phyloP scores from a whole-genome alignment of 139 green algal genomes.

The Ulvella scutata region DNA sequence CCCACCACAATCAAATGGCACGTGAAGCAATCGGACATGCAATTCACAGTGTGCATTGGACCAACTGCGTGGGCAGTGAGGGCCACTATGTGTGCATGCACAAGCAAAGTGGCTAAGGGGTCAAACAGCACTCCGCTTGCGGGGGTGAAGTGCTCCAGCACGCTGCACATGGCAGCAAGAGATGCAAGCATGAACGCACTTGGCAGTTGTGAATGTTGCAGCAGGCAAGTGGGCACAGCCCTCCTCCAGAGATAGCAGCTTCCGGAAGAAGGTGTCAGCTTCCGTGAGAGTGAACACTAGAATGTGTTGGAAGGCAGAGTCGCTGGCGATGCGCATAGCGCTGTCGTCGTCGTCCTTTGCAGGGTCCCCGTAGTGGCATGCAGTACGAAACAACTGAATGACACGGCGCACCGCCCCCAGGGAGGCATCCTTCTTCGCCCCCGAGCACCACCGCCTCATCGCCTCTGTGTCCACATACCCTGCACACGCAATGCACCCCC shows the following conservation, averaged over 20 bases:
- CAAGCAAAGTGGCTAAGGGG: no score
- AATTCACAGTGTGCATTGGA: no score
- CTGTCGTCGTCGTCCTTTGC: neutral
- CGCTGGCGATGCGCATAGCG: constrained; percentile 8
- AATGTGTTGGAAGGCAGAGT: constrained; percentile 9
- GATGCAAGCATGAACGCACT: neutral
- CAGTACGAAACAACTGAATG: constrained; percentile 58
- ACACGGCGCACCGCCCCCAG: constrained; percentile 41
- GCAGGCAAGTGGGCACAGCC: neutral
- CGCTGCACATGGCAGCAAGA: no score
- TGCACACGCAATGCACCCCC: no score
- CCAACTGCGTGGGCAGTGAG: no score
- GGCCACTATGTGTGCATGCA: no score
- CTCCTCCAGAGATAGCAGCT: constrained; percentile 26
- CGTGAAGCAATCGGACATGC: no score
- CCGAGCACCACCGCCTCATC: constrained; percentile 50
- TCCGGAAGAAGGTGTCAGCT: constrained; percentile 59
- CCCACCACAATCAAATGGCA: no score
- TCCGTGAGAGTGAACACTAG: constrained; percentile 76
- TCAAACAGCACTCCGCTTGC: no score
- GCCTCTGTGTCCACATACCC: constrained; percentile 41
- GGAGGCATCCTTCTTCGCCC: constrained; percentile 24
- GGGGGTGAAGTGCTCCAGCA: no score
- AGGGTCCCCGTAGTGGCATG: constrained; percentile 74
- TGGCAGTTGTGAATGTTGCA: neutral